Conservation (phyloP, 2,329 filamentous ascomycete species). For the Orbilia ellipsospora region DNA sequence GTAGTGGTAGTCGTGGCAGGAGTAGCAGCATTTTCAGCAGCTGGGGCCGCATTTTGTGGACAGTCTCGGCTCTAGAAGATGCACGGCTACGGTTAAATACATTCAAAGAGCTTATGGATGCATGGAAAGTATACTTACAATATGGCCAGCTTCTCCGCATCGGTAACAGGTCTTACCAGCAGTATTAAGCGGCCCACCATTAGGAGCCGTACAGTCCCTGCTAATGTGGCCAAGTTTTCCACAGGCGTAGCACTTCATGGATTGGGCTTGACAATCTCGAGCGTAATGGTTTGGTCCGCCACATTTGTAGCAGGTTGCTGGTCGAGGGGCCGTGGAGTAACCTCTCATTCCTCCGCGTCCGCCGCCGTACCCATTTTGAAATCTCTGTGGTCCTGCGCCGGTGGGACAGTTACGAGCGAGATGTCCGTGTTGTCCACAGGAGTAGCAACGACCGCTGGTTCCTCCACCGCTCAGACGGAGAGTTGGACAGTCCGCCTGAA, state of each 20-base stretch:
- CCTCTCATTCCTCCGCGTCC: slow-evolving; percentile 81
- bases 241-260: slow-evolving; percentile 98
- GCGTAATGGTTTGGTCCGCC: slow-evolving; percentile 96
- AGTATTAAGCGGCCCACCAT: slow-evolving; percentile 93
- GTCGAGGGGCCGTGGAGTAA: slow-evolving; percentile 75
- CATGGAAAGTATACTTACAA: slow-evolving; percentile 37
- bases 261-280: slow-evolving; percentile 96
- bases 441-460: slow-evolving; percentile 91
- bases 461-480: slow-evolving; percentile 85
- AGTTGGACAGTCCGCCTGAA: slow-evolving; percentile 98
- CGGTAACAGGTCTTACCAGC: slow-evolving; percentile 99
- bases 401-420: slow-evolving; percentile 70
- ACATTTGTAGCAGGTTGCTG: slow-evolving; percentile 79
- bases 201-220: slow-evolving; percentile 93
- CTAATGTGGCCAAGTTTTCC: slow-evolving; percentile 76
- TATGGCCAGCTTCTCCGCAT: slow-evolving; percentile 90
- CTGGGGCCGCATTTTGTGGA: slow-evolving; percentile 74
- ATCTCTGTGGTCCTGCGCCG: slow-evolving; percentile 68
- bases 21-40: slow-evolving; percentile 63
- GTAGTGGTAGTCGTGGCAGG: slow-evolving; percentile 63
- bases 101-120: not conserved
- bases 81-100: not conserved
- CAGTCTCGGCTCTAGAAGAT: slow-evolving; percentile 74
- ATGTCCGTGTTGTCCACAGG: slow-evolving; percentile 92
- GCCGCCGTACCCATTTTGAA: slow-evolving; percentile 66